phyloP scores from a whole-genome alignment of 1,284 basidiomycete species.

The Ceratobasidium sp. region DNA sequence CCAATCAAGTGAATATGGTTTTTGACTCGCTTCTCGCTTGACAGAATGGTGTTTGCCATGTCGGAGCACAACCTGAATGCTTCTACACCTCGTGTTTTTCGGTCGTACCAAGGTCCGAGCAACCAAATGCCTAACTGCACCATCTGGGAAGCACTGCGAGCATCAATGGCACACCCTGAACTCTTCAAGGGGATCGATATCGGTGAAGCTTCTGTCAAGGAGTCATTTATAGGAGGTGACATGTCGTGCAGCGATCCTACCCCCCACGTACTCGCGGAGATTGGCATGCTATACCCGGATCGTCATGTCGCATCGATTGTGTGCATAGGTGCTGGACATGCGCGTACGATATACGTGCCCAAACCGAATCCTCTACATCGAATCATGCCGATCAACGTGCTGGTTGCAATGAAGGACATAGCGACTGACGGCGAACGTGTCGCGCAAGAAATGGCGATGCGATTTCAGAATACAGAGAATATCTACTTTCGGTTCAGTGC shows the following conservation, averaged over 20 bases:
- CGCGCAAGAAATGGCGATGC: background rate
- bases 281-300: background rate
- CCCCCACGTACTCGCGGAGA: slow-evolving; percentile 2
- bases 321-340: slow-evolving; percentile 9
- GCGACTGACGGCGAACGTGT: slow-evolving; percentile 21
- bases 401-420: background rate
- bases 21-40: background rate
- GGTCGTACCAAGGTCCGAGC: background rate
- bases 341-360: slow-evolving; percentile 2
- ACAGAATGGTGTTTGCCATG: slow-evolving; percentile 9
- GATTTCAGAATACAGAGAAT: background rate
- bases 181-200: slow-evolving; percentile 17
- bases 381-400: background rate
- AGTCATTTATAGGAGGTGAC: slow-evolving; percentile 12
- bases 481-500: background rate
- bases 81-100: background rate
- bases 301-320: slow-evolving; percentile 3
- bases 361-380: background rate
- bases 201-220: background rate
- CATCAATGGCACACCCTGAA: slow-evolving; percentile 15
- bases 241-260: slow-evolving; percentile 1
- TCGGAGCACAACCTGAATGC: background rate
- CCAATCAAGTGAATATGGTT: background rate
- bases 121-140: background rate
- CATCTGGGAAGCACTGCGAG: slow-evolving; percentile 7